Base-by-base conservation (phyloP, 2,329 filamentous ascomycete species). In the Colletotrichum liriopes region DNA sequence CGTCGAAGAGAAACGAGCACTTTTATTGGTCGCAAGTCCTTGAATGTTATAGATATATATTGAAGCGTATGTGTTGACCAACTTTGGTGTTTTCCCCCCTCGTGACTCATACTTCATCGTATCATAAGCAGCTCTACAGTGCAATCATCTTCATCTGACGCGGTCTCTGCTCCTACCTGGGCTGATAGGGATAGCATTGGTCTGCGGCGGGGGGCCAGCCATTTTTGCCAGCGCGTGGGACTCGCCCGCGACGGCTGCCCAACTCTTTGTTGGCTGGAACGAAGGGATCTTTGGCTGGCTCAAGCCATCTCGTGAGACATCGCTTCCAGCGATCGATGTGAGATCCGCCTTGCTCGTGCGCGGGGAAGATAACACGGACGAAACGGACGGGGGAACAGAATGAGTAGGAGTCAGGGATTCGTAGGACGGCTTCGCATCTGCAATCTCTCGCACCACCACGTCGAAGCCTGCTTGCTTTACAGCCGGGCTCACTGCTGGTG, bases 161-260 rank as follows among this genome's bases (percentile, higher is more conserved):
- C 45, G 47, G 6, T 66, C 60, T 45, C 43, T 51, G 1, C 26
- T 39, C 6, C 52, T 59, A 5, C 32, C 43, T 5, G 52, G 62
- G 4, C 43, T 52, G 43, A 11, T 20, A 2, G 43, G 16, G 14
- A 11, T 5, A 11, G 29, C 3, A 16, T 32, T 20, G 65, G 26
- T 41, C 7, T 32, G 49, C 11, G 18, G 45, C 14, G 65, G 55
- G 1, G 65, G 61, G 18, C 58, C 61, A 9, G 65, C 32, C 55
- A 72, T 72, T 18, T 41, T 65, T 3, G 49, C 45, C n/a, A 65
- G 39, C 45, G 74, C 75, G 23, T 67, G 29, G 26, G 63, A 45
- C 16, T 67, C 63, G 55, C 67, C 67, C 16, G 81, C 82, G 5
- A 84, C 81, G 71, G 84, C 83, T 12, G 83, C 83, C 83, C 83